A percentile compares a stretch with the other conserved stretches of the same genome.
Conservation (phyloP, 805 yeast genomes). For the Jamesozyma piceae region DNA sequence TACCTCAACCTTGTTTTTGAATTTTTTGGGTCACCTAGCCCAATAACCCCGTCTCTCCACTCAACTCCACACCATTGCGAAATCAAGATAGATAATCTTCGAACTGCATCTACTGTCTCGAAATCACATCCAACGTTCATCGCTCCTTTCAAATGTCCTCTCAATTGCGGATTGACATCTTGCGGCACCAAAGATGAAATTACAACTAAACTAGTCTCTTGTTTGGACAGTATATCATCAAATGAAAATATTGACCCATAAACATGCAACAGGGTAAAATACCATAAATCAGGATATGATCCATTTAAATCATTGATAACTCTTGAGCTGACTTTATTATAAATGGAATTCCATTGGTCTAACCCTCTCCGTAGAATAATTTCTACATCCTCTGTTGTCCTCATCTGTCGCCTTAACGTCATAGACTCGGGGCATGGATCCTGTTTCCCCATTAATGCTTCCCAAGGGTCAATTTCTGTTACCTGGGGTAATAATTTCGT, state of each 20-base stretch:
- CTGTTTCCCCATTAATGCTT: constrained; percentile 17
- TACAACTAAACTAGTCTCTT: constrained; percentile 68
- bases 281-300: constrained; percentile 83
- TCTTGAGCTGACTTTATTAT: constrained; percentile 62
- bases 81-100: constrained; percentile 54
- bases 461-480: constrained; percentile 18
- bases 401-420: constrained; percentile 8
- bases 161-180: constrained; percentile 85
- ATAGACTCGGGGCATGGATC: constrained; percentile 7
- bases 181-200: constrained; percentile 80
- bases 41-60: constrained; percentile 39
- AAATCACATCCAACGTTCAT: constrained; percentile 62
- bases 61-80: constrained; percentile 65
- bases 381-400: constrained; percentile 6
- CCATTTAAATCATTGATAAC: constrained; percentile 57
- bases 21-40: constrained; percentile 11
- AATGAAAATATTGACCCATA: constrained; percentile 72
- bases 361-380: constrained; percentile 39
- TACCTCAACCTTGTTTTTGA: background rate
- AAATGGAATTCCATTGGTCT: constrained; percentile 62
- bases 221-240: constrained; percentile 49
- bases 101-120: constrained; percentile 51
- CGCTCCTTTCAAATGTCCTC: constrained; percentile 87
- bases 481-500: constrained; percentile 24
- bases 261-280: constrained; percentile 58